Base-by-base conservation (phyloP, 73 alveolate genomes). In the Halteria grandinella region DNA sequence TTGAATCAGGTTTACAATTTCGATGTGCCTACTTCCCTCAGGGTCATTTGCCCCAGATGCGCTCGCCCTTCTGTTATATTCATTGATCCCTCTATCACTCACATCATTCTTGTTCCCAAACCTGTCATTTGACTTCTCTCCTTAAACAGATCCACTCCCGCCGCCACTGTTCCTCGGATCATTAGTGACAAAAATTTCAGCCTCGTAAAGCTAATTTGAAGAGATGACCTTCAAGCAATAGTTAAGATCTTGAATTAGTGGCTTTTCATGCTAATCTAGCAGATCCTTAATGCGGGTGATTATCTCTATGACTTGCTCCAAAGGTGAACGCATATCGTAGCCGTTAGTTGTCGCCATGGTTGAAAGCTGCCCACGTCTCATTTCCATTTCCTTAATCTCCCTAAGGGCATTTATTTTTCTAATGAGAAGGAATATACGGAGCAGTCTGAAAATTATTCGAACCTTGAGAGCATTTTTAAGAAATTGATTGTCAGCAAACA, bases 381-480 rank as follows among this genome's bases (percentile, higher is more conserved):
- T 49, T 17, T 37, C 45, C 1, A 63, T 50, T 10, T 34, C 73
- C 21, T 59, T 51, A 36, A 55, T 80, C 69, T 23, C 32, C n/a
- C 75, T 12, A 11, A 80, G 33, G 18, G 72, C 59, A 70, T 69
- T 75, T 2, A 80, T 32, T 70, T 70, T 70, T 32, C 91, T 51
- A 23, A 80, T 44, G 24, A 80, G 41, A 0, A 80, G 11, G 34
- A 80, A 80, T 1, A 80, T 40, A 34, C 90, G 36, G 5, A 80
- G 80, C 33, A 80, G 51, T 70, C 90, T 51, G 43, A 80, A 80
- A 0, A 80, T 27, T 0, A 84, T 75, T 70, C 90, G 32, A 5
- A 80, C 43, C 34, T 60, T 80, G 21, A 80, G 29, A n/a, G 70
- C 17, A 8, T 64, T 72, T 20, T 51, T 3, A 17, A 70, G 63